Evolutionary conservation across 129 eudicot species (phyloP), one percentile per base, ranked within the genome.

Genomic region (Apium graveolens): DNA sequence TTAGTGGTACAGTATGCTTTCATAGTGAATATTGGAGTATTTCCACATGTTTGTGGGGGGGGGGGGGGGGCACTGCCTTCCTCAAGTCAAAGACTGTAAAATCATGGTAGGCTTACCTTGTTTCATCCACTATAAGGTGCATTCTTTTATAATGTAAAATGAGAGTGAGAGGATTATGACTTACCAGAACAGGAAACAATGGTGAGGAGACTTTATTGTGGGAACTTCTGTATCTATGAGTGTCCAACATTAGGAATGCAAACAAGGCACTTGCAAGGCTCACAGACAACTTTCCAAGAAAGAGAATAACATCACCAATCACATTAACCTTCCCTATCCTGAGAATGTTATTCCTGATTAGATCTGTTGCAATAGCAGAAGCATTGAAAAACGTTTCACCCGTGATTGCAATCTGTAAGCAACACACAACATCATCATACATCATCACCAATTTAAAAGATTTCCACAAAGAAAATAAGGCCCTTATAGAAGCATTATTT

Each of bases 121-220:
- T 72, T 72, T 41, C 53, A 17, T 9, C 32, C 9, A 42, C 24
- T 41, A 26, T 13, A 2, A 11, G 12, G 4, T 7, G 7, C 18
- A 38, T 1, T 74, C 49, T 21, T 73, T 43, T 42, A 26, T 43
- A 12, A 74, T 38, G 17, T 70, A 17, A 43, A 11, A 44, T 44
- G 27, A 73, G 76, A 42, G 76, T 43, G 31, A 27, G 43, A 49
- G 46, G 3, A 44, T 10, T 65, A 31, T 21, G 68, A 81, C 90
- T 21, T 90, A 95, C 98, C 89, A 95, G 88, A 27, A 95, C 98
- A 3, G 98, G 98, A 79, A 95, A 91, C 26, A 95, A 71, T 6
- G 98, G 99, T 32, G 97, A 95, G 34, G 97, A 87, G 81, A 92
- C 92, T 90, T 95, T 91, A 92, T 92, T 88, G 84, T 92, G 97